Conservation (phyloP, 257 asterid genomes). For the Fraxinus americana region DNA sequence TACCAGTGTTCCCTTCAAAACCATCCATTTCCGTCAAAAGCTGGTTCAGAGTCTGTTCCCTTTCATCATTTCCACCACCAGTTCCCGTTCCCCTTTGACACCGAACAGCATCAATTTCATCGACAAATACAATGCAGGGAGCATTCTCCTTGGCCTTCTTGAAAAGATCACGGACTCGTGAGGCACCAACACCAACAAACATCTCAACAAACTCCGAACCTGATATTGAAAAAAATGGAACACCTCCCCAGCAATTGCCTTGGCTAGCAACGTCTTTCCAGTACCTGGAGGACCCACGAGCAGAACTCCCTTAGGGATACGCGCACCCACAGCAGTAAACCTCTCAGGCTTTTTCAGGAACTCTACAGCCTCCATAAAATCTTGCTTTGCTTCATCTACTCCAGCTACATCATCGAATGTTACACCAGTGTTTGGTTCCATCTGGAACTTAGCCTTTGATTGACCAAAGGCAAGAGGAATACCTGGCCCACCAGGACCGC, state of each 20-base stretch:
- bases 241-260: slow-evolving; percentile 99
- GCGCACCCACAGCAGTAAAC: slow-evolving; percentile 96
- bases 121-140: slow-evolving; percentile 96
- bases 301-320: slow-evolving; percentile 98
- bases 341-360: slow-evolving; percentile 96
- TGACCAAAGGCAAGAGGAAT: slow-evolving; percentile 74
- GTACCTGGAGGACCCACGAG: slow-evolving; percentile 99
- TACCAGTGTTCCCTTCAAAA: slow-evolving; percentile 96
- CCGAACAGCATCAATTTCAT: slow-evolving; percentile 99
- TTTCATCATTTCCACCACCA: slow-evolving; percentile 98
- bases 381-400: slow-evolving; percentile 98
- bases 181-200: slow-evolving; percentile 99
- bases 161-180: slow-evolving; percentile 96
- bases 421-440: slow-evolving; percentile 98
- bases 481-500: slow-evolving; percentile 98
- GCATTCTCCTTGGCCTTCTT: slow-evolving; percentile 99
- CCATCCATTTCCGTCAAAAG: slow-evolving; percentile 99
- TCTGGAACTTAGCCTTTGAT: slow-evolving; percentile 96
- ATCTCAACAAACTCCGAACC: slow-evolving; percentile 99
- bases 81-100: slow-evolving; percentile 98
- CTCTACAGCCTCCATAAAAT: slow-evolving; percentile 97
- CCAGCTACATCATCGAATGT: slow-evolving; percentile 97
- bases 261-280: slow-evolving; percentile 92
- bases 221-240: slow-evolving; percentile 93
- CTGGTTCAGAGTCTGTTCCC: slow-evolving; percentile 97